A percentile compares a stretch with the other conserved stretches of the same genome.
These are phyloP conservation scores for Candida tropicalis DNA, from an alignment of 1,139 yeast species.

Conservation along the genomic window DNA sequence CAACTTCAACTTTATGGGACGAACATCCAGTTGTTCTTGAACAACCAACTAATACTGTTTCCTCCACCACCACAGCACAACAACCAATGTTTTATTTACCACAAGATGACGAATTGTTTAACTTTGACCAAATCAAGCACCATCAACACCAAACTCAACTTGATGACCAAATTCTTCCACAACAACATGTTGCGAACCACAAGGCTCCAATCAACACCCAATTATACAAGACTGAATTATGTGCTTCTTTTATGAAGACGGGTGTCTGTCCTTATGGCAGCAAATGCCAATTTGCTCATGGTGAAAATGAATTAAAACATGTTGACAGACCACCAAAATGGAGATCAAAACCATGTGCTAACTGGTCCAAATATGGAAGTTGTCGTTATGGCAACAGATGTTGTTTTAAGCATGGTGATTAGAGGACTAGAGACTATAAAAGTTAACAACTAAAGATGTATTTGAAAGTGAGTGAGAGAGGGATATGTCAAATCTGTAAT, in stretches of 20 bases:
- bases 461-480: neutral
- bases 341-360: conserved; percentile 90
- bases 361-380: conserved; percentile 80
- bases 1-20: conserved; percentile 5
- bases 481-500: neutral
- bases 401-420: conserved; percentile 78
- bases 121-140: conserved; percentile 23
- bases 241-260: conserved; percentile 73
- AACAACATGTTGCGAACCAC: neutral
- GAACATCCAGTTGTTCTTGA: conserved; percentile 4
- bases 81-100: conserved; percentile 9
- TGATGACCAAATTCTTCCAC: conserved; percentile 1
- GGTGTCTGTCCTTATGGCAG: conserved; percentile 85
- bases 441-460: too few species aligned
- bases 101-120: conserved; percentile 25
- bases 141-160: conserved; percentile 8
- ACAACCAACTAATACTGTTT: neutral
- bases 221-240: conserved; percentile 87
- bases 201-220: conserved; percentile 55
- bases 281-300: conserved; percentile 96
- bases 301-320: conserved; percentile 70
- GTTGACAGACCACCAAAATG: conserved; percentile 82
- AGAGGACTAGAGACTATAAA: conserved; percentile 5
- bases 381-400: conserved; percentile 92
- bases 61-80: conserved; percentile 2